Percentiles rank a stretch among this genome's conserved stretches.
phyloP scores from a whole-genome alignment of 306 rosid genomes.

The Hippophae gyantsensis region DNA sequence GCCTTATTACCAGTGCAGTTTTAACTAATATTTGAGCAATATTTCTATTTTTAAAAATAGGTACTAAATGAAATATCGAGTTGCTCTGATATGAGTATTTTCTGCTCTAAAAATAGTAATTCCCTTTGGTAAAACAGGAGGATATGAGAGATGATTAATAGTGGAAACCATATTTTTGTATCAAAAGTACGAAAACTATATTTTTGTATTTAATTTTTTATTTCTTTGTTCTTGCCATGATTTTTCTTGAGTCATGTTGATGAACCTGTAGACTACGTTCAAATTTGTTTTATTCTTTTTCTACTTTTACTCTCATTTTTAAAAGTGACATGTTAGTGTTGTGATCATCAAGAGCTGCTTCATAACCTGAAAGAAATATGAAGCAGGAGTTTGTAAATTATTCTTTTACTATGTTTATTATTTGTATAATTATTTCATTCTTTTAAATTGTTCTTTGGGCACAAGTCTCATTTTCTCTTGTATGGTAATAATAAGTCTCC shows the following conservation, averaged over 20 bases:
- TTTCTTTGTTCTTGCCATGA: conserved; percentile 18
- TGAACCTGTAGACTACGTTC: conserved; percentile 11
- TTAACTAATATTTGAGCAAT: too few relatives aligned
- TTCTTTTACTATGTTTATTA: conserved; percentile 13
- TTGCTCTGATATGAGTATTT: too few relatives aligned
- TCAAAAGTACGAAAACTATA: neutral
- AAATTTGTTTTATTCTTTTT: neutral
- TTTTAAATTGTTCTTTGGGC: neutral
- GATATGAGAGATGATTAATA: neutral
- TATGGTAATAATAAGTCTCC: too few relatives aligned
- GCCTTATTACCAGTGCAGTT: too few relatives aligned
- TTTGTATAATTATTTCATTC: conserved; percentile 9
- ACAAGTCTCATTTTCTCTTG: neutral
- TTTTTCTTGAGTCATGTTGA: conserved; percentile 9
- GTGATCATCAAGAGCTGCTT: conserved; percentile 15
- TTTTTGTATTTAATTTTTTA: neutral
- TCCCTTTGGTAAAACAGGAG: neutral
- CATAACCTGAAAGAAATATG: conserved; percentile 10
- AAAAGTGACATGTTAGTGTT: conserved; percentile 17
- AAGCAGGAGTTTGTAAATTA: conserved; percentile 31
- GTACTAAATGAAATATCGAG: too few relatives aligned
- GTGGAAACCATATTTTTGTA: neutral
- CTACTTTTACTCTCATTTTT: conserved; percentile 22
- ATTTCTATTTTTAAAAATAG: too few relatives aligned
- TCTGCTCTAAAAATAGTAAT: too few relatives aligned